Evolutionary conservation across 306 rosid genomes (phyloP), one percentile per base, ranked within the genome.

Genomic region (Quercus gilva): DNA sequence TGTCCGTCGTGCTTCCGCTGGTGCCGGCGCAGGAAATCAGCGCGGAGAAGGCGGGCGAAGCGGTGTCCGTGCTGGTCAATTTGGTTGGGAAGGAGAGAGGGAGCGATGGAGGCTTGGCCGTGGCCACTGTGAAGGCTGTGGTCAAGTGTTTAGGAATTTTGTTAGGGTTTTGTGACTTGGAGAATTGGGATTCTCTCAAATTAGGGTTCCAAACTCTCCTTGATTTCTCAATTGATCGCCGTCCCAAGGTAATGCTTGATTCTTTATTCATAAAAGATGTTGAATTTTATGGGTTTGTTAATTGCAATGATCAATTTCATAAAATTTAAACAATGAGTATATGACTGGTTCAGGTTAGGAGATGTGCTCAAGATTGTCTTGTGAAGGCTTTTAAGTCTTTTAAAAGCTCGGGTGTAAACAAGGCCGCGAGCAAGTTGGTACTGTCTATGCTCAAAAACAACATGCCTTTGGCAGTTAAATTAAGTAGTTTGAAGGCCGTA

Each of bases 301-400:
- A 9, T 59, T 59, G 31, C 28, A 59, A 21, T 3, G 15, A 23
- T 3, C 13, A 4, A 3, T 23, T 59, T 23, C 33, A 18, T 4
- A 67, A 33, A 18, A 18, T 33, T 15, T 1, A 33, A 67, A 41
- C 45, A 41, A 8, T 41, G 45, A 41, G 45, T 41, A 2, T 41
- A 41, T 41, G 45, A 41, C 8, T 41, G 45, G 45, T 79, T 74
- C 84, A 95, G 99, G 98, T 95, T 17, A 84, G 96, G 55, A 91
- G 94, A 82, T 89, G 97, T 79, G 94, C 98, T 67, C 98, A 89
- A 85, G 97, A 89, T 41, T 90, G 91, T 79, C 89, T 95, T 8
- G 91, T 79, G 87, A 91, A 83, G 77, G 82, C 86, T 80, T 90
- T 95, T 61, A 84, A 80, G 82, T 91, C 88, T 59, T 59, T 92